A percentile compares a stretch with the other conserved stretches of the same genome.
phyloP scores from a whole-genome alignment of 2,329 filamentous ascomycete species.

The Camillea tinctor region DNA sequence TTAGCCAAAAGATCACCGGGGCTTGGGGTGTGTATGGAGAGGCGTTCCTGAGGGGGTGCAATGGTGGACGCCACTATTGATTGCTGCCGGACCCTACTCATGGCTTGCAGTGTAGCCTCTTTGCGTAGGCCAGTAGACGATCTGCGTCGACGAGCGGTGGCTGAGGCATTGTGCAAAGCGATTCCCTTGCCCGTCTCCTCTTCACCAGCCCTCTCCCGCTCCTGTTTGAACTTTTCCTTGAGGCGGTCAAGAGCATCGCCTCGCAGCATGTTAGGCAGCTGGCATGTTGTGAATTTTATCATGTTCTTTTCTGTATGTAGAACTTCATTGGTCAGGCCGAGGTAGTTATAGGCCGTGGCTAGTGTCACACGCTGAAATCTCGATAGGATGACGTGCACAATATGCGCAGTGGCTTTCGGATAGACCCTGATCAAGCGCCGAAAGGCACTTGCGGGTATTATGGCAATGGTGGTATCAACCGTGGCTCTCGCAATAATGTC shows the following conservation, averaged over 20 bases:
- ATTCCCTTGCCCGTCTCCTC: slow-evolving; percentile 91
- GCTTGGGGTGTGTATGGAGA: slow-evolving; percentile 52
- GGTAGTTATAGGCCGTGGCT: slow-evolving; percentile 89
- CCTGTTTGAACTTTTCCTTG: slow-evolving; percentile 88
- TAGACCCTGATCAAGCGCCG: slow-evolving; percentile 89
- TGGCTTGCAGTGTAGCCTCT: slow-evolving; percentile 73
- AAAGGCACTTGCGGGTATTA: slow-evolving; percentile 96
- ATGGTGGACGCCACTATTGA: slow-evolving; percentile 43
- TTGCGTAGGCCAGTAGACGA: slow-evolving; percentile 75
- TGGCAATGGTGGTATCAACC: slow-evolving; percentile 95
- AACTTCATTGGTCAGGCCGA: slow-evolving; percentile 89
- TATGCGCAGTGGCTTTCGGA: slow-evolving; percentile 93
- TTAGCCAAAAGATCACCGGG: slow-evolving; percentile 81
- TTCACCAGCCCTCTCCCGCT: slow-evolving; percentile 76
- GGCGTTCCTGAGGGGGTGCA: slow-evolving; percentile 41
- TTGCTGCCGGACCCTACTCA: slow-evolving; percentile 45
- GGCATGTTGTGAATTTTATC: slow-evolving; percentile 87
- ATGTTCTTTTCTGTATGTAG: slow-evolving; percentile 90
- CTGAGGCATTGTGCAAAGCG: slow-evolving; percentile 79
- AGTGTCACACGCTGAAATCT: slow-evolving; percentile 92
- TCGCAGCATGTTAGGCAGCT: slow-evolving; percentile 85
- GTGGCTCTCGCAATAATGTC: slow-evolving; percentile 96
- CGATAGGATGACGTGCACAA: slow-evolving; percentile 95
- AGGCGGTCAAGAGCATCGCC: slow-evolving; percentile 79
- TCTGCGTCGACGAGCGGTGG: slow-evolving; percentile 62